Percentiles rank a stretch among this genome's conserved stretches.
These are phyloP conservation scores for Cyberlindnera bimundalis DNA, from an alignment of 805 yeast species.

Conservation along the genomic window DNA sequence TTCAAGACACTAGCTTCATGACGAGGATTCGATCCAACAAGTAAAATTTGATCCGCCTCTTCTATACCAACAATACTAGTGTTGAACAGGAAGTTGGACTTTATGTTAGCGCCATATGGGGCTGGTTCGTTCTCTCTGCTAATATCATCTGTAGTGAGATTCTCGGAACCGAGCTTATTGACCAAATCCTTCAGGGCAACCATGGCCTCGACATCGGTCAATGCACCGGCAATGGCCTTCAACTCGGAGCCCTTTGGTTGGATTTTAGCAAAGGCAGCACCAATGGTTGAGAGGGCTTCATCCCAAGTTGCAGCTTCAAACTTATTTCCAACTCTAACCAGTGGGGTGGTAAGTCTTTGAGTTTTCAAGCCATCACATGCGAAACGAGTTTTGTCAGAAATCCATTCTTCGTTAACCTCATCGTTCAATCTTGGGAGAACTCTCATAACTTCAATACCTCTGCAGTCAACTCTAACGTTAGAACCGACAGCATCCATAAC, in stretches of 20 bases:
- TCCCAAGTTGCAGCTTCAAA: conserved; percentile 84
- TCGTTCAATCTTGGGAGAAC: conserved; percentile 83
- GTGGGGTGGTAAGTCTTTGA: conserved; percentile 80
- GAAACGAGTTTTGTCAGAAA: conserved; percentile 81
- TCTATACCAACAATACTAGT: conserved; percentile 76
- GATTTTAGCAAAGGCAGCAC: conserved; percentile 53
- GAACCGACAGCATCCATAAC: conserved; percentile 83
- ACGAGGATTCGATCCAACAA: conserved; percentile 85
- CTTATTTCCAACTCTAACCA: conserved; percentile 63
- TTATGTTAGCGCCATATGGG: conserved; percentile 66
- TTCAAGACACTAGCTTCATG: conserved; percentile 88
- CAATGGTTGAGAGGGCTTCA: conserved; percentile 70
- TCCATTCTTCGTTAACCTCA: conserved; percentile 89
- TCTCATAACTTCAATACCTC: conserved; percentile 86
- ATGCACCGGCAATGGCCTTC: conserved; percentile 79
- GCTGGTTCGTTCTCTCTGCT: conserved; percentile 42
- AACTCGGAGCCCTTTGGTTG: conserved; percentile 66
- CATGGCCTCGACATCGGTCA: conserved; percentile 78
- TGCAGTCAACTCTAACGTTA: conserved; percentile 77
- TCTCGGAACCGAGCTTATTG: conserved; percentile 77
- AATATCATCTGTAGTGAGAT: conserved; percentile 67
- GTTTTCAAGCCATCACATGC: conserved; percentile 84
- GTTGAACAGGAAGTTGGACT: conserved; percentile 79
- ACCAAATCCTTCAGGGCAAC: conserved; percentile 78
- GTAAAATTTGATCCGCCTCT: conserved; percentile 75